A percentile compares a stretch with the other conserved stretches of the same genome.
These are phyloP conservation scores for Verticillium alfalfae DNA, from an alignment of 2,329 filamentous ascomycete species.

Conservation along the genomic window DNA sequence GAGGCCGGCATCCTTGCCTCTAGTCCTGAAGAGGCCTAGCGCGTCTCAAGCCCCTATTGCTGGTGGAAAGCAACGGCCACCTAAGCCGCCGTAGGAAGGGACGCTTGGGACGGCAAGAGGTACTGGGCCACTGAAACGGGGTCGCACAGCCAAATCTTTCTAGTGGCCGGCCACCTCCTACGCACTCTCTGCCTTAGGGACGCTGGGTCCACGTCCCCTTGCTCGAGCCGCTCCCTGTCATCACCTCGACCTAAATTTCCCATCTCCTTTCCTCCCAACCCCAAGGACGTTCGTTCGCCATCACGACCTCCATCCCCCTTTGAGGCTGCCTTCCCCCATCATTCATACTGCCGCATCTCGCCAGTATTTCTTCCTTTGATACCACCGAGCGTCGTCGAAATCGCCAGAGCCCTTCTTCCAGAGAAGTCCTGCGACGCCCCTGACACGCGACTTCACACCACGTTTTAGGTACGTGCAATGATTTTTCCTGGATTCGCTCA, in stretches of 20 bases:
- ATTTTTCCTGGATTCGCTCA: background rate
- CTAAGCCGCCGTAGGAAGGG: background rate
- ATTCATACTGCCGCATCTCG: slow-evolving; percentile 9
- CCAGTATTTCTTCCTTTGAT: slow-evolving; percentile 1
- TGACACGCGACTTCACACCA: slow-evolving; percentile 26
- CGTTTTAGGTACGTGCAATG: slow-evolving; percentile 15
- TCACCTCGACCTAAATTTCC: slow-evolving; percentile 12
- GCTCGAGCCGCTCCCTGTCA: background rate
- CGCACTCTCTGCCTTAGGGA: background rate
- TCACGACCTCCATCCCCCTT: slow-evolving; percentile 7
- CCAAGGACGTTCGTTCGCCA: slow-evolving; percentile 2
- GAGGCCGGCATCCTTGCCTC: background rate
- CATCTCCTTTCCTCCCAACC: slow-evolving; percentile 4
- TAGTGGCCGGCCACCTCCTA: background rate
- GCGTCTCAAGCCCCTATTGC: slow-evolving; percentile 2
- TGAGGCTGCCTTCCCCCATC: slow-evolving; percentile 6
- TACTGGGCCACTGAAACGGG: slow-evolving; percentile 1
- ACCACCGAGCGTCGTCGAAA: background rate
- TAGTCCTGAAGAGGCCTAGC: background rate
- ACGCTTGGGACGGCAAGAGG: background rate
- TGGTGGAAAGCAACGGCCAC: slow-evolving; percentile 1
- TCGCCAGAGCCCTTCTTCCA: background rate
- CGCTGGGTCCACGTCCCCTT: background rate
- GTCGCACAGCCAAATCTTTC: slow-evolving; percentile 2
- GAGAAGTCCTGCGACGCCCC: slow-evolving; percentile 20